Conservation (phyloP, 257 asterid genomes). For the Solanum pennellii region DNA sequence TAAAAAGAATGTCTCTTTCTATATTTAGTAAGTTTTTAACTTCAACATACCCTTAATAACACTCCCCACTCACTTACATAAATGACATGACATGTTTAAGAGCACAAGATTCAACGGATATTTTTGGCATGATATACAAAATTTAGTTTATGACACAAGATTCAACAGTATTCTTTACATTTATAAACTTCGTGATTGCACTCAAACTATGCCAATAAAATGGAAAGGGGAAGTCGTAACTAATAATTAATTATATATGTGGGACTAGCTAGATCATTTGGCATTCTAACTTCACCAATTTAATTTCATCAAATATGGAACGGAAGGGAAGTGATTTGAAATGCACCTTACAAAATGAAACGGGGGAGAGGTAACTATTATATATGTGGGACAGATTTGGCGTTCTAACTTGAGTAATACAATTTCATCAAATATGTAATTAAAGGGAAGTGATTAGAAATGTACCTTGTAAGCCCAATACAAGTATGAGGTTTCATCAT, state of each 20-base stretch:
- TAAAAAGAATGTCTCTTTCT: neutral
- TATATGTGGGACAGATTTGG: neutral
- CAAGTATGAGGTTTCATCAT: conserved; percentile 69
- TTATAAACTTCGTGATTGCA: neutral
- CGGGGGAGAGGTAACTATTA: neutral
- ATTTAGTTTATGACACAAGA: neutral
- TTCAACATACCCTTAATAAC: neutral
- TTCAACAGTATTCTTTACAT: neutral
- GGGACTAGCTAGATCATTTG: neutral
- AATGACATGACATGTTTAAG: neutral
- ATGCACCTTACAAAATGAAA: neutral
- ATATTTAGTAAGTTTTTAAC: neutral
- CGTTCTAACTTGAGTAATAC: neutral
- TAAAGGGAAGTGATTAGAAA: neutral
- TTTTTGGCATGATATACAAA: neutral
- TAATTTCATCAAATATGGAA: neutral
- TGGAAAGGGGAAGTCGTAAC: neutral
- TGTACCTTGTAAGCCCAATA: conserved; percentile 89
- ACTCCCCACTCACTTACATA: neutral
- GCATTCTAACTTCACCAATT: neutral
- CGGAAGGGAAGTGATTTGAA: neutral
- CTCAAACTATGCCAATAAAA: neutral
- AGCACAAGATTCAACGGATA: neutral
- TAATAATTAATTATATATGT: neutral
- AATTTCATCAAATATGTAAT: neutral